phyloP scores from a whole-genome alignment of 192 early-diverging fungal species.

The Podila epigama region DNA sequence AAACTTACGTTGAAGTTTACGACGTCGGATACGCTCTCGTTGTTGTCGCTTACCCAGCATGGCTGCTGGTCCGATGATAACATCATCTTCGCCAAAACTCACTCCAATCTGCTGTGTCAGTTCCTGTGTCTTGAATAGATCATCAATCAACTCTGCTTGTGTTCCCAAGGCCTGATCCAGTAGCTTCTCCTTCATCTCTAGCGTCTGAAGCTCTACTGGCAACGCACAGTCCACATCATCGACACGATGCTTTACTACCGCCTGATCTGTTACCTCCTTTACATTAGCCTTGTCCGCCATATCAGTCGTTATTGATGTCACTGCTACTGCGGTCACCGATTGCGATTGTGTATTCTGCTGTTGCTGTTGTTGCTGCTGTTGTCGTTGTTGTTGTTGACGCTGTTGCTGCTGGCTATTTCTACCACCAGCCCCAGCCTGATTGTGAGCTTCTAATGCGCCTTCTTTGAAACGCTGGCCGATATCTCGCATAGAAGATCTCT shows the following conservation, averaged over 20 bases:
- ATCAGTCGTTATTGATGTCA: too few species aligned
- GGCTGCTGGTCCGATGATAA: conserved; percentile 6
- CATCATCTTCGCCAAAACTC: conserved; percentile 13
- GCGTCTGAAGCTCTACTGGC: conserved; percentile 15
- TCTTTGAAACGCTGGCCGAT: conserved; percentile 31
- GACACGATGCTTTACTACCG: neutral
- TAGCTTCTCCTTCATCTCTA: conserved; percentile 22
- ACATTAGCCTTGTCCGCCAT: too few species aligned
- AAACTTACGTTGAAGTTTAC: conserved; percentile 25
- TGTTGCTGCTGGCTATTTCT: too few species aligned
- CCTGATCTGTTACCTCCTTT: too few species aligned
- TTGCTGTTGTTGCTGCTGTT: too few species aligned
- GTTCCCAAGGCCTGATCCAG: conserved; percentile 19
- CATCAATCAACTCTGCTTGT: conserved; percentile 25
- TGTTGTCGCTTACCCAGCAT: conserved; percentile 14
- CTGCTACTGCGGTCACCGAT: too few species aligned
- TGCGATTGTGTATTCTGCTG: too few species aligned
- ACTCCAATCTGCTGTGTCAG: neutral
- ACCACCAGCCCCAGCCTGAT: too few species aligned
- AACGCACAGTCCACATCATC: conserved; percentile 42
- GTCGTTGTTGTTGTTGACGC: too few species aligned
- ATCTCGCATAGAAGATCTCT: conserved; percentile 29
- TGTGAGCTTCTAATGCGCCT: conserved; percentile 2
- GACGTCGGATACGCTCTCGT: conserved; percentile 24
- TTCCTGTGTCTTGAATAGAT: conserved; percentile 15